Base-by-base conservation (phyloP, 345 rosid genomes). In the Carallia brachiata region DNA sequence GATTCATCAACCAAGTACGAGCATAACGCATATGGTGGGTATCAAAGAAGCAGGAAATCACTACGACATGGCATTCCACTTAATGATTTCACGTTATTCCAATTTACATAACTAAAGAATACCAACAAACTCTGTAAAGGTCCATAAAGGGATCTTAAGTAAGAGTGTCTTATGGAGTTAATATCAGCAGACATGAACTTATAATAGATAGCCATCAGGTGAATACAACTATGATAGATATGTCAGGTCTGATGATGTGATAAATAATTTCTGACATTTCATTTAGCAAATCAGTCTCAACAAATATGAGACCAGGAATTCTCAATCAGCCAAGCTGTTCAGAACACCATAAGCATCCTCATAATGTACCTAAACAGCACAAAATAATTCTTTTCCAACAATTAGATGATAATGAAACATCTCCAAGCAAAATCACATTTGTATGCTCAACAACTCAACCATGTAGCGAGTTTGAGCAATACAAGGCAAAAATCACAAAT, bases 1-100 rank as follows among this genome's bases (percentile, higher is more conserved):
- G 37, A 70, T 66, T 23, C 71, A 61, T 64, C 55, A 59, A 39
- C 73, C 67, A 79, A 65, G 36, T 31, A 59, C 7, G 36, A 70
- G 23, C 36, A 73, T 31, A 57, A 15, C 27, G 17, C 9, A 52
- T 6, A 13, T 36, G 8, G n/a, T 6, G 13, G 9, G 5, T 36
- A 62, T 62, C 17, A 52, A 7, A 18, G 4, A 55, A n/a, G 31
- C 18, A 19, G 17, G 19, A 19, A 55, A 4, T 30, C 63, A 58
- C 62, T 53, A 58, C 23, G 10, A 40, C 59, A 37, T 30, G 69
- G 57, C 5, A 48, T 55, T 23, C 17, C 6, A 28, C 40, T 4
- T 48, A 55, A 47, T 23, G 2, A 12, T 44, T 12, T 13, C 50
- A 44, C 50, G 12, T 15, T 16, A 10, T 44, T 44, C 17, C 13